Base-by-base conservation (phyloP, 2,329 filamentous ascomycete genomes). In the Ophiognomonia clavigignenti-juglandacearum region DNA sequence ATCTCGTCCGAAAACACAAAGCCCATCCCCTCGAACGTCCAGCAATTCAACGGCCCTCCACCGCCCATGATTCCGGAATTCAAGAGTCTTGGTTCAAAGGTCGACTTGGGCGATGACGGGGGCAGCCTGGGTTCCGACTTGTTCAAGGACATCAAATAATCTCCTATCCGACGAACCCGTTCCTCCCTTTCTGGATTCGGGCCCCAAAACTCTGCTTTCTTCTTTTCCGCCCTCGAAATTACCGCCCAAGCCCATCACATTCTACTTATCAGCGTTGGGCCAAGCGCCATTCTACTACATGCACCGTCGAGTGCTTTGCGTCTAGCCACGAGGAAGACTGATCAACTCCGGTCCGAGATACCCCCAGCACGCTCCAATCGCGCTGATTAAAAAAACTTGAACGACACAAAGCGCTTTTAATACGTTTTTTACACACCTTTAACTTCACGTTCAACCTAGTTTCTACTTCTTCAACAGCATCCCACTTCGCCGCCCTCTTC, bases 41-140 rank as follows among this genome's bases (percentile, higher is more conserved):
- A 65, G 57, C 71, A 70, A 52, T 61, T 67, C 6, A 53, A 61
- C 29, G 74, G 73, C 10, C 77, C 78, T 8, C 78, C 78, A 47
- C 76, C 78, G 31, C 78, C 78, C 20, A 80, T 75, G 75, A 81
- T 82, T 42, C 78, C 78, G 18, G 78, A 82, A 58, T 65, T 82
- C 41, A 69, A 64, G 56, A 69, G 73, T 40, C 65, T 80, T 46
- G 70, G 78, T 56, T 70, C 73, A 47, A 73, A 71, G 58, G 56
- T 73, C 40, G 71, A 73, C 39, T 29, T 52, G 4, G 62, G 68
- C 20, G 58, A 62, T 39, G 68, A 77, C 35, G 67, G 70, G 6
- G 69, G 66, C 36, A 66, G 64, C 46, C 63, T 77, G 26, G 75
- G 75, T 42, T 62, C 65, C 49, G 76, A 81, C 52, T 64, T 82